Base-by-base conservation (phyloP, 1,139 yeast genomes). In the Suhomyces terraborum region DNA sequence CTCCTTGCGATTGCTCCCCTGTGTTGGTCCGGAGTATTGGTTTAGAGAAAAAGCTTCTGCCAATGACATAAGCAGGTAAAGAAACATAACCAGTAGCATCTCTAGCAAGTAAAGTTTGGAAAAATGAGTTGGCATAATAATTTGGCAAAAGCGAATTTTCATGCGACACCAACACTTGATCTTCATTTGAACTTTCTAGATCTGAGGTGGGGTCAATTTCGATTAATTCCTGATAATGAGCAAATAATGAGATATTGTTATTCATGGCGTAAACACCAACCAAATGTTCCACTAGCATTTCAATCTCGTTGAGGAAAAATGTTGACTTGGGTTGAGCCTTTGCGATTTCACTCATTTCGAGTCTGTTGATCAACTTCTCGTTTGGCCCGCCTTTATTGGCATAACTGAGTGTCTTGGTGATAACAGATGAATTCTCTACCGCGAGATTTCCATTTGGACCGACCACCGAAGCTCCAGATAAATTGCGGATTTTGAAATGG, bases 21-120 rank as follows among this genome's bases (percentile, higher is more conserved):
- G 37, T 5, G 4, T 40, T 32, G 19, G 54, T 52, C 22, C 42
- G 51, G 4, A 54, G 21, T 1, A 16, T 24, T 2, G 48, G 48
- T 8, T 48, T 53, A 1, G 53, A 41, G 31, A 72, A 54, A 41
- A 57, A 72, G 43, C 64, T 66, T 30, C 55, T 52, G 2, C 71
- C 72, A 20, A 68, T 63, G 1, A 69, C 29, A 25, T 51, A 51
- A 0, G 75, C 76, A 8, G 66, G 54, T 21, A 54, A 36, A 0
- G 77, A 68, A 1, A 71, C 64, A 44, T 53, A 54, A 2, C 77
- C 75, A 6, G 55, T 28, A 1, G 55, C 46, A 49, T 71, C 75
- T 42, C 72, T 53, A 0, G 74, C 63, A 21, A 69, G 40, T 4
- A 71, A 52, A 0, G 74, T 62, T 39, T 71, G 75, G 38, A 53